Evolutionary conservation across 2,329 filamentous ascomycete species (phyloP), one percentile per base, ranked within the genome.

Genomic region (Penicillium expansum): DNA sequence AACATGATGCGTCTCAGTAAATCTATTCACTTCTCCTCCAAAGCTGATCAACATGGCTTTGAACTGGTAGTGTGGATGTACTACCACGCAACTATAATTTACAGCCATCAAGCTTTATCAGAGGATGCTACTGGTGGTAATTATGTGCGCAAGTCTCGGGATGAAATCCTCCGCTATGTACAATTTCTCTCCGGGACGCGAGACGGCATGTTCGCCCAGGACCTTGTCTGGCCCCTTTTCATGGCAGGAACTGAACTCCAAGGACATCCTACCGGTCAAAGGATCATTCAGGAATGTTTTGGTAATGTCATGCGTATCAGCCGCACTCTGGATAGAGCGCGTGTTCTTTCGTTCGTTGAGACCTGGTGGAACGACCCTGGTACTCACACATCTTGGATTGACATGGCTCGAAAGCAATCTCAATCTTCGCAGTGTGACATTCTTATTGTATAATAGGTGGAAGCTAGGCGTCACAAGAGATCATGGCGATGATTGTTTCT

Each of bases 161-260:
- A 59, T 39, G 53, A 56, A 22, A 57, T 67, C 9, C 43, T 64
- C 29, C 7, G 38, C 53, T 32, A 33, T 60, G 14, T 51, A n/a
- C 35, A 43, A 32, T 41, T 35, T 52, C 30, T 59, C 10, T 56
- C 53, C 13, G 53, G 44, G 56, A 63, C 52, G 6, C 41, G 41
- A 44, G 52, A 44, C 20, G 50, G 48, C 22, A 57, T 55, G 32
- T 63, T 68, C 35, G 61, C 62, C 5, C 67, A 69, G 18, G 63
- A 69, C 42, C 58, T 69, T 4, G 63, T 68, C 32, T 69, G 67
- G 67, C 67, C 67, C 14, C 42, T 68, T 1, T 69, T 69, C n/a
- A 60, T 69, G 22, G 61, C 64, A 3, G 67, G 67, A 10, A 64
- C 67, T 1, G 66, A 68, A 48, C 61, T 65, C 18, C 55, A 56